These are phyloP conservation scores for Aspergillus ruber DNA, from an alignment of 2,329 filamentous ascomycete species.

Conservation along the genomic window DNA sequence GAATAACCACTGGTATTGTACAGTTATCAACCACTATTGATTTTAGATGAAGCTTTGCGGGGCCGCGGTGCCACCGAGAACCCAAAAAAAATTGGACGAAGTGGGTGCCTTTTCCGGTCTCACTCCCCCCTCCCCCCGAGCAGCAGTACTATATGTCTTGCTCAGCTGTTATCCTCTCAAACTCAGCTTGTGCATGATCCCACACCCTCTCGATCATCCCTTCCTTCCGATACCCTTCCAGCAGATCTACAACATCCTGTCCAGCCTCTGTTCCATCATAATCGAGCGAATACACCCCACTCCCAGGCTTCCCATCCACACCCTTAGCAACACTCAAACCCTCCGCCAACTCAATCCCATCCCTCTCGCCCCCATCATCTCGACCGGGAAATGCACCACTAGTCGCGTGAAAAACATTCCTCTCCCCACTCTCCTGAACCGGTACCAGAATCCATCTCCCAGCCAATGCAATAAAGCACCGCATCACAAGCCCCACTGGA, in stretches of 20 bases:
- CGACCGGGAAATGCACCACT: not conserved
- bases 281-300: conserved; percentile 23
- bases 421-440: conserved; percentile 37
- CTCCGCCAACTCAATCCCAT: conserved; percentile 8
- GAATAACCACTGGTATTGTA: too few species aligned
- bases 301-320: conserved; percentile 20
- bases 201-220: conserved; percentile 24
- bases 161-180: conserved; percentile 8
- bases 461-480: conserved; percentile 22
- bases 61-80: too few species aligned
- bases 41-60: too few species aligned
- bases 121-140: too few species aligned
- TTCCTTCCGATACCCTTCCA: conserved; percentile 23
- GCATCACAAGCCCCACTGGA: conserved; percentile 1
- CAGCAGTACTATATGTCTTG: too few species aligned
- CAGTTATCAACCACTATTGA: too few species aligned
- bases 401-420: conserved; percentile 39
- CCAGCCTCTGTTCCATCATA: conserved; percentile 14
- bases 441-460: conserved; percentile 16
- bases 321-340: conserved; percentile 7
- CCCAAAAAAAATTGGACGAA: too few species aligned
- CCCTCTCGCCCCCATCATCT: conserved; percentile 4
- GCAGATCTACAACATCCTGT: conserved; percentile 10
- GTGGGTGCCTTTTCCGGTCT: too few species aligned
- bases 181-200: conserved; percentile 24